Conservation (phyloP, 1,284 basidiomycete species). For the Peniophora sp. region DNA sequence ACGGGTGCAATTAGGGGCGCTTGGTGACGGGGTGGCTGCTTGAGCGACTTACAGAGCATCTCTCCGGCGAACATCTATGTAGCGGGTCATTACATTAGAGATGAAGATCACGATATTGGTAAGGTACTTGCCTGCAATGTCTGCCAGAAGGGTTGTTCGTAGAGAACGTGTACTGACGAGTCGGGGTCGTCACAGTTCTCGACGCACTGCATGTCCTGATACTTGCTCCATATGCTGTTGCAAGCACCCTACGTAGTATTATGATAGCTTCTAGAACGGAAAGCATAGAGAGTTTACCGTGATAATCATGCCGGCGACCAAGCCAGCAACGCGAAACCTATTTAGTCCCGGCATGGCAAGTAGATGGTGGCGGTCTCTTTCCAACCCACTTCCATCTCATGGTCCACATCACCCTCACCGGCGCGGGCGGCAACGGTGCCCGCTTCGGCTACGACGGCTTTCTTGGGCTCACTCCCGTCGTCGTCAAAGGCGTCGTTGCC, state of each 20-base stretch:
- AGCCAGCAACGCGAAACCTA: slow-evolving; percentile 35
- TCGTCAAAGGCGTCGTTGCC: slow-evolving; percentile 68
- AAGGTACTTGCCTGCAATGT: slow-evolving; percentile 79
- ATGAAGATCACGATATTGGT: too few relatives aligned
- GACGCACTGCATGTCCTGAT: slow-evolving; percentile 94
- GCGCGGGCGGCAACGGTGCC: slow-evolving; percentile 55
- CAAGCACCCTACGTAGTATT: slow-evolving; percentile 50
- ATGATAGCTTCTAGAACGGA: too few relatives aligned
- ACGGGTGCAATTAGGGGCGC: background rate
- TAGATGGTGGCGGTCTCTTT: slow-evolving; percentile 9
- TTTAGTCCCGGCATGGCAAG: background rate
- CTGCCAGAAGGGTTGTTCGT: slow-evolving; percentile 92
- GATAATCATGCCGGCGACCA: slow-evolving; percentile 73
- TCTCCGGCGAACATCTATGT: slow-evolving; percentile 58
- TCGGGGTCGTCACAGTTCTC: slow-evolving; percentile 73
- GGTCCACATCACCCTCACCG: slow-evolving; percentile 58
- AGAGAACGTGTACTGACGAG: slow-evolving; percentile 54
- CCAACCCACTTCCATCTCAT: slow-evolving; percentile 26
- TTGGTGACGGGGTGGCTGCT: slow-evolving; percentile 11
- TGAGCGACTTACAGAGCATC: slow-evolving; percentile 71
- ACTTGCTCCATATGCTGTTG: slow-evolving; percentile 78
- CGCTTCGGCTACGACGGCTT: slow-evolving; percentile 72
- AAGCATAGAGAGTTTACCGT: slow-evolving; percentile 35
- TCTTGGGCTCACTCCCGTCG: slow-evolving; percentile 73
- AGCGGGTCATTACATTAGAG: background rate